phyloP scores from a whole-genome alignment of 306 rosid genomes.

The Inga oerstediana region DNA sequence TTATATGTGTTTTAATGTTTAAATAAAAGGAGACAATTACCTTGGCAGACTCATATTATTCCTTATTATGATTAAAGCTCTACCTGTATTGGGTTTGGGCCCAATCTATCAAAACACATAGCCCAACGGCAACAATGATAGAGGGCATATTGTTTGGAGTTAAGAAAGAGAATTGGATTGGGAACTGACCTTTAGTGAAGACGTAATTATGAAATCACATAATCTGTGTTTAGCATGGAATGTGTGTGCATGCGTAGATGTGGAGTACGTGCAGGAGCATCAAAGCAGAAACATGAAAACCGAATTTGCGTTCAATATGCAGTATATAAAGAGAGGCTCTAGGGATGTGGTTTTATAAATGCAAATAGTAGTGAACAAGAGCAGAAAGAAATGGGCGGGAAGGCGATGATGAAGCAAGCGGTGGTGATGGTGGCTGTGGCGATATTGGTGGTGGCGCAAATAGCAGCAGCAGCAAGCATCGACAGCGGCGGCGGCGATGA shows the following conservation, averaged over 20 bases:
- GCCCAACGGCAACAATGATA: too few species aligned
- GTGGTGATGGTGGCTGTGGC: background rate
- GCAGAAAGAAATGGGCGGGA: background rate
- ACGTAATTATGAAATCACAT: background rate
- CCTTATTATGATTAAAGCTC: too few species aligned
- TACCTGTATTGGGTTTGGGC: too few species aligned
- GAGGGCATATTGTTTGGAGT: too few species aligned
- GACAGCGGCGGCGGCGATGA: background rate
- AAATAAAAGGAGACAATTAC: too few species aligned
- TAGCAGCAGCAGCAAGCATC: background rate
- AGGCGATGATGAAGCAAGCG: background rate
- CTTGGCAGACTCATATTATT: too few species aligned
- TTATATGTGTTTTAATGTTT: too few species aligned
- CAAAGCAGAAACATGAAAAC: background rate
- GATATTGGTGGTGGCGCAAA: background rate
- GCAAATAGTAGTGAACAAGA: background rate
- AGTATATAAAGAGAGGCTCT: background rate
- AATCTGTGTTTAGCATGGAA: background rate
- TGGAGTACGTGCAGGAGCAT: background rate
- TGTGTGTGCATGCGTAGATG: background rate
- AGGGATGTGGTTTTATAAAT: background rate
- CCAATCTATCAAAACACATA: too few species aligned
- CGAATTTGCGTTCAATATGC: too few species aligned
- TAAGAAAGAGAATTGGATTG: too few species aligned
- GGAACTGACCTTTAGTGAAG: too few species aligned